phyloP scores from a whole-genome alignment of 306 rosid genomes.

The Psophocarpus tetragonolobus region DNA sequence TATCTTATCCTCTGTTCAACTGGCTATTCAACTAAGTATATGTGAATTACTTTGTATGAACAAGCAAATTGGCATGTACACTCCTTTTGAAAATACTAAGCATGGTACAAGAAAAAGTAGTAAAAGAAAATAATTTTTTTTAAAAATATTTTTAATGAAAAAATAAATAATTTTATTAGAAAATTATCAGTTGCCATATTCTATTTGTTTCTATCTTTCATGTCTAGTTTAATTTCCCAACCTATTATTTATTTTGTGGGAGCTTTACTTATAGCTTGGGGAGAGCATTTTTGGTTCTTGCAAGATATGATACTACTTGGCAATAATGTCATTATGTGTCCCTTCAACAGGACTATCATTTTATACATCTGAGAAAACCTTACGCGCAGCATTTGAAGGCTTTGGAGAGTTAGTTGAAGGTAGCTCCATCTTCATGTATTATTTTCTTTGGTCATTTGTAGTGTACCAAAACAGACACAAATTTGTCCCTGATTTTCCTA shows the following conservation, averaged over 20 bases:
- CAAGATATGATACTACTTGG: conserved; percentile 3
- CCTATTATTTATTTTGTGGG: not conserved
- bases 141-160: not conserved
- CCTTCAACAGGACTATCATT: conserved; percentile 60
- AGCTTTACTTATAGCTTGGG: not conserved
- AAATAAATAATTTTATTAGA: not conserved
- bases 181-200: not conserved
- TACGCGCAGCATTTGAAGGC: conserved; percentile 81
- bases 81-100: not conserved
- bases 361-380: conserved; percentile 80
- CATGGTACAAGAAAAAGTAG: not conserved
- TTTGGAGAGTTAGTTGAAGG: conserved; percentile 88
- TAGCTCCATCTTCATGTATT: conserved; percentile 26
- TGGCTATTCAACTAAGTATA: not conserved
- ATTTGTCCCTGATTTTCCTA: not conserved
- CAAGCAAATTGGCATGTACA: not conserved
- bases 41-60: conserved; percentile 9
- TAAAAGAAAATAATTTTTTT: not conserved
- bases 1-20: not conserved
- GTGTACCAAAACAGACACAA: not conserved
- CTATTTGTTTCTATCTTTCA: conserved; percentile 1
- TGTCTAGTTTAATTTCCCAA: not conserved
- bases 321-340: conserved; percentile 6
- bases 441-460: not conserved
- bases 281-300: conserved; percentile 7